phyloP scores from a whole-genome alignment of 2,329 filamentous ascomycete genomes.

The Penicillium sp. region DNA sequence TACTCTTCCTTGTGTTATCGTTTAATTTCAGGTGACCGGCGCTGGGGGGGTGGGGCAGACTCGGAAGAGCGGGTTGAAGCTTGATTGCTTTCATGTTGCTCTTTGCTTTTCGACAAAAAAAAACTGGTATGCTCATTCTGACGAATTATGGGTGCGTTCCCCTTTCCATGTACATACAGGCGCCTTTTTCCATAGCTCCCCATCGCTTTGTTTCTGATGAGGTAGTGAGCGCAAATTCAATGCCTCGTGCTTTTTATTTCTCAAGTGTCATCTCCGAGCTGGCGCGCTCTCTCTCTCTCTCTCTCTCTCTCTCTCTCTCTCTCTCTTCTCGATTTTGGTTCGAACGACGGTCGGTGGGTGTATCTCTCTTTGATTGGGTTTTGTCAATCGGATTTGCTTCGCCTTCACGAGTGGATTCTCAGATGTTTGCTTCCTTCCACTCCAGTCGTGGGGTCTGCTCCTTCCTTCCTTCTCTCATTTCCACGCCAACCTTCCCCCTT shows the following conservation, averaged over 20 bases:
- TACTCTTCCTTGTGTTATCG: slow-evolving; percentile 8
- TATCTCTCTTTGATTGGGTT: too few species aligned
- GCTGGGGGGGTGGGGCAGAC: slow-evolving; percentile 14
- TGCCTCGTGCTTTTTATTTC: slow-evolving; percentile 2
- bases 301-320: neutral
- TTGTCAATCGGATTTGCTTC: neutral
- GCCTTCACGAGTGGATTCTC: neutral
- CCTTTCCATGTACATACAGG: slow-evolving; percentile 28
- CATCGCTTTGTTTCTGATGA: slow-evolving; percentile 8
- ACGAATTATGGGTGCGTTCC: neutral
- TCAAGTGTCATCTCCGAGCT: neutral
- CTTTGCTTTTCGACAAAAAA: slow-evolving; percentile 3
- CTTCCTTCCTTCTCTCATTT: neutral
- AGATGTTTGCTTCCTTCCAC: neutral
- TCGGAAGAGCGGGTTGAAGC: slow-evolving; percentile 9
- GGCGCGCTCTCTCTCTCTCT: neutral
- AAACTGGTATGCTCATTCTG: slow-evolving; percentile 16
- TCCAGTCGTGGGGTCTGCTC: neutral
- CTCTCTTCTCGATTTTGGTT: neutral
- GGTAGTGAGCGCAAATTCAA: slow-evolving; percentile 3
- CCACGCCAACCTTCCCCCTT: neutral
- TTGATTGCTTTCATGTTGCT: slow-evolving; percentile 6
- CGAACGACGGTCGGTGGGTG: too few species aligned
- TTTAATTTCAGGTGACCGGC: slow-evolving; percentile 17
- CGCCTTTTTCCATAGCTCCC: slow-evolving; percentile 4